phyloP scores from a whole-genome alignment of 768 basidiomycete genomes.

The Lanmaoa rubissima region DNA sequence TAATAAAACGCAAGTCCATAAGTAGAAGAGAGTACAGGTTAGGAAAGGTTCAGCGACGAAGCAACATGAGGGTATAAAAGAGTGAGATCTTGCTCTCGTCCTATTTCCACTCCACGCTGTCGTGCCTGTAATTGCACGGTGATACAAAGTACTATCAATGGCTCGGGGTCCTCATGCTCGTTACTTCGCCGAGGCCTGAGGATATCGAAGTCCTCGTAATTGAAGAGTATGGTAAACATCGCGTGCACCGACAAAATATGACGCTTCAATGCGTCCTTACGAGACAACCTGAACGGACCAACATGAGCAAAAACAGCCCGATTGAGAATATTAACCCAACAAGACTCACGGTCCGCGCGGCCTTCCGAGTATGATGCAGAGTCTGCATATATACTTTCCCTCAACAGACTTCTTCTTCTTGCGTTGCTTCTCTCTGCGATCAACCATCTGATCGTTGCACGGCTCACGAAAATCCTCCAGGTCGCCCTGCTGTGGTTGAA shows the following conservation, averaged over 20 bases:
- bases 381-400: not conserved
- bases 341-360: not conserved
- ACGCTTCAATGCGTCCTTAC: constrained; percentile 10
- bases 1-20: not conserved
- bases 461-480: not conserved
- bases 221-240: not conserved
- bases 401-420: not conserved
- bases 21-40: not conserved
- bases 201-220: not conserved
- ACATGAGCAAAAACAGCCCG: not conserved
- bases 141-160: not conserved
- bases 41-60: not conserved
- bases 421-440: not conserved
- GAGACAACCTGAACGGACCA: not conserved
- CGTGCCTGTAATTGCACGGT: not conserved
- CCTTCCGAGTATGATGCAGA: not conserved
- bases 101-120: not conserved
- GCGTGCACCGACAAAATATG: not conserved
- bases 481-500: not conserved
- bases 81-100: not conserved
- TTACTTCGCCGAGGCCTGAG: not conserved
- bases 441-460: not conserved
- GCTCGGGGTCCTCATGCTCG: not conserved
- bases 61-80: not conserved
- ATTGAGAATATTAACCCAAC: not conserved